Evolutionary conservation across 495 filamentous ascomycete species (phyloP), one percentile per base, ranked within the genome.

Genomic region (Penicillium ochrochloron): DNA sequence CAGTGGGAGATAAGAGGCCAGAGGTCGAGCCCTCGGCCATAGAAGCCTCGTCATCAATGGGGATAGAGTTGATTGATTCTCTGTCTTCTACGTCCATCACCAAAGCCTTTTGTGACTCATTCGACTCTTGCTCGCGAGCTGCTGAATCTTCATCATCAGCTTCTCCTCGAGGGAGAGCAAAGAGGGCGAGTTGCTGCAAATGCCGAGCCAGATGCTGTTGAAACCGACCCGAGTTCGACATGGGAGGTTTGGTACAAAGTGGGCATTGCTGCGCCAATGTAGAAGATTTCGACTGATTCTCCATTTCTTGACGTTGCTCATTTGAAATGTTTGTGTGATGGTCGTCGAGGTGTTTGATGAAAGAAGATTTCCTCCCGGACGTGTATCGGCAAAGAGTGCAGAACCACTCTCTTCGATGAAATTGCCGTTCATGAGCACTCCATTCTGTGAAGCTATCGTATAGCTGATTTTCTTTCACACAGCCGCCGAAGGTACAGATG

Each of bases 181-280:
- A 51, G 2, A 27, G 12, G 12, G 23, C 48, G 11, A 51, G 25
- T 17, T 29, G 48, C 15, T 29, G 48, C 14, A 51, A 12, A 51
- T 51, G 48, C 14, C 25, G 48, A 29, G 48, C 48, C 17, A 51
- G 11, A 51, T 51, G 48, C 6, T 51, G 48, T 31, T 51, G 48
- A 7, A 51, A 51, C 12, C 48, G 23, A 17, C 23, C 29, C 23
- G 25, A 29, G 15, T 5, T 51, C 7, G 23, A 29, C 5, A 51
- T 51, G 15, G 23, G 48, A 51, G 48, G 15, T 2, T 31, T 51
- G 25, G 25, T 29, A 23, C 48, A 51, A 27, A 51, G 48, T 27
- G 48, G 23, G 17, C 48, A 51, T 51, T 51, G 10, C 17, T 51
- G 48, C 25, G 48, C 23, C 25, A 8, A 29, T 9, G 48, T 51